A percentile compares a stretch with the other conserved stretches of the same genome.
Conservation (phyloP, 1,139 yeast genomes). For the Taphrina flavorubra region DNA sequence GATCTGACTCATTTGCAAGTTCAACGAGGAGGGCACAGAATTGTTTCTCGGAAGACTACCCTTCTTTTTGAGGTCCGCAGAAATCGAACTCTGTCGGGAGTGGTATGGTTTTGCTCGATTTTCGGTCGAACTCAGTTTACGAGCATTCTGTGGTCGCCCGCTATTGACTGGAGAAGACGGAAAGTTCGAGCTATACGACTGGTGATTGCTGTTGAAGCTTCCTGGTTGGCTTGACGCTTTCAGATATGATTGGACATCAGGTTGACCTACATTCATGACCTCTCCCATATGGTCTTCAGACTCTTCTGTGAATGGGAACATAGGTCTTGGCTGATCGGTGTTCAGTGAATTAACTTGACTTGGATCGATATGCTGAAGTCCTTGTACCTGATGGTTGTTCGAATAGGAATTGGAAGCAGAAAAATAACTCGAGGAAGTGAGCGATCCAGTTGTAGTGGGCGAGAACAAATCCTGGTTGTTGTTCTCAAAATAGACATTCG, state of each 20-base stretch:
- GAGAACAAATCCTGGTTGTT: constrained; percentile 17
- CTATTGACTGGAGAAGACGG: constrained; percentile 12
- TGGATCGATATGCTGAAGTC: constrained; percentile 30
- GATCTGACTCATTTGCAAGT: constrained; percentile 37
- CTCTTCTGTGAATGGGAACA: constrained; percentile 35
- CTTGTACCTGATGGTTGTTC: constrained; percentile 2
- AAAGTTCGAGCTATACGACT: not conserved
- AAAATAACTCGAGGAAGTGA: constrained; percentile 31
- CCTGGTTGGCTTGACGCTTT: not conserved
- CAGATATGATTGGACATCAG: constrained; percentile 8
- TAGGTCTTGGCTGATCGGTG: constrained; percentile 25
- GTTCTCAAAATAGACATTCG: constrained; percentile 12
- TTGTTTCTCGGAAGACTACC: constrained; percentile 36
- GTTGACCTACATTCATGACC: constrained; percentile 30
- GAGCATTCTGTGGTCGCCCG: constrained; percentile 17
- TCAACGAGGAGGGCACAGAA: constrained; percentile 27
- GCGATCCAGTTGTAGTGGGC: constrained; percentile 21
- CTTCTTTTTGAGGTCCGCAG: constrained; percentile 21
- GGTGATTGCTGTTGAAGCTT: not conserved
- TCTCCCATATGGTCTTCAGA: constrained; percentile 38
- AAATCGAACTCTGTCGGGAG: constrained; percentile 30
- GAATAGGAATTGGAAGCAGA: constrained; percentile 18
- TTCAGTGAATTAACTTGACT: constrained; percentile 25
- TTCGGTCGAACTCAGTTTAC: constrained; percentile 18
- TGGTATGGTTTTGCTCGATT: constrained; percentile 24